A percentile compares a stretch with the other conserved stretches of the same genome.
Conservation (phyloP, 192 early-diverging fungal genomes). For the Rhizoclosmatium globosum region DNA sequence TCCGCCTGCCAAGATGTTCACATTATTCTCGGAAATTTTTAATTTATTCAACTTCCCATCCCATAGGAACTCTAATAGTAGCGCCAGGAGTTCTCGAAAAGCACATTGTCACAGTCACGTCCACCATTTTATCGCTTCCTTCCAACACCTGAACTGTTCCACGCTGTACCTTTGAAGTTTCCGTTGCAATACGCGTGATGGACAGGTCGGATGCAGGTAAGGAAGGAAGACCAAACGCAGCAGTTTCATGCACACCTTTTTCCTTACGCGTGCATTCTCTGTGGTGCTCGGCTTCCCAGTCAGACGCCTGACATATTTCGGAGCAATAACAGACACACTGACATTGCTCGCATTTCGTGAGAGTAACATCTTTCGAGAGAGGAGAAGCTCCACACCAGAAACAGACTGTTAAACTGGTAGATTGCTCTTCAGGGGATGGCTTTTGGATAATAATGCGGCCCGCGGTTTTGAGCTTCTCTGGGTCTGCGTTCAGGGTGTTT, state of each 20-base stretch:
- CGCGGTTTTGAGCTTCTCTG: not conserved
- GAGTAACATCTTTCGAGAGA: not conserved
- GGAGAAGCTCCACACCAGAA: constrained; percentile 12
- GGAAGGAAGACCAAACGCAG: not conserved
- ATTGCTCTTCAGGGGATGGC: not conserved
- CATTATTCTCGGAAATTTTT: not conserved
- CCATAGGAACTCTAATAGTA: constrained; percentile 5
- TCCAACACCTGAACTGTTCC: constrained; percentile 1
- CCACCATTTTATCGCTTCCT: not conserved
- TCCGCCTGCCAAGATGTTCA: not conserved
- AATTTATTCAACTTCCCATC: constrained; percentile 1
- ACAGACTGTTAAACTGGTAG: not conserved
- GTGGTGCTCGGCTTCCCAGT: constrained; percentile 12
- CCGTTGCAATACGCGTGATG: constrained; percentile 7
- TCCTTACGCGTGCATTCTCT: not conserved
- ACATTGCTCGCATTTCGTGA: not conserved
- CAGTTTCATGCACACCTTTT: constrained; percentile 5
- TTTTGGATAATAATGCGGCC: not conserved
- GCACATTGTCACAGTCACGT: constrained; percentile 6
- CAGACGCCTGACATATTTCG: not conserved
- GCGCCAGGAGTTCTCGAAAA: not conserved
- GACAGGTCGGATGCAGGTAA: not conserved
- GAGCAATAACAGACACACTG: not conserved
- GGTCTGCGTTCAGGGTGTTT: not conserved
- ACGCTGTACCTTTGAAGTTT: not conserved